Base-by-base conservation (phyloP, 768 basidiomycete species). In the Lactifluus pinguis region DNA sequence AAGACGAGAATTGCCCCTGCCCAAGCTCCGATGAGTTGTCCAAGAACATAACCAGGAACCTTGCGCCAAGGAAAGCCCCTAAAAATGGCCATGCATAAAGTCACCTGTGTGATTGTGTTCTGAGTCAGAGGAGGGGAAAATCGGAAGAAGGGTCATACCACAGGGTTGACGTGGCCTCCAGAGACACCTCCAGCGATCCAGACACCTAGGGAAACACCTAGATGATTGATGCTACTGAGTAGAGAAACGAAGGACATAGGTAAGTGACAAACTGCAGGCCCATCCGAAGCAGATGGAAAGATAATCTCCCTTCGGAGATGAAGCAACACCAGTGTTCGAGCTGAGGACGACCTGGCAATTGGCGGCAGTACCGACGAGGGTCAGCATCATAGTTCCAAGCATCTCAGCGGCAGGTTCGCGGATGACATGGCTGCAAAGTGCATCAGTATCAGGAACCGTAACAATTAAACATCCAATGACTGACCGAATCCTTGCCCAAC, bases 1-100 rank as follows among this genome's bases (percentile, higher is more conserved):
- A 86, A 87, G 36, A 82, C 70, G 45, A 83, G 68, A 1, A 78
- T 79, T 14, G 80, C 80, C 17, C 84, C 87, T 49, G 79, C 75
- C 38, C 85, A 65, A 5, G 73, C 85, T 21, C 86, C 87, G 52
- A 87, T 69, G 19, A 85, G 59, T 69, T 89, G 87, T 0, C 84
- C 79, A 52, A 82, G 67, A 49, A 87, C 79, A 69, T 83, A 90
- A 21, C 66, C 77, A 0, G 90, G 90, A 0, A 90, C 90, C 69
- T 92, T 92, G 65, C 77, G 79, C 85, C 87, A 87, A 0, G 90
- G 87, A 72, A 92, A 91, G 49, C 77, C 79, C 63, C 89, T 82
- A 70, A 83, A 83, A 2, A 81, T 75, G 4, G 86, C 87, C 49
- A 90, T 68, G 14, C 83, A 78, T 53, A 92, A 71, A 17, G 90